phyloP scores from a whole-genome alignment of 2,329 filamentous ascomycete species.

The Apiospora pterosperma region DNA sequence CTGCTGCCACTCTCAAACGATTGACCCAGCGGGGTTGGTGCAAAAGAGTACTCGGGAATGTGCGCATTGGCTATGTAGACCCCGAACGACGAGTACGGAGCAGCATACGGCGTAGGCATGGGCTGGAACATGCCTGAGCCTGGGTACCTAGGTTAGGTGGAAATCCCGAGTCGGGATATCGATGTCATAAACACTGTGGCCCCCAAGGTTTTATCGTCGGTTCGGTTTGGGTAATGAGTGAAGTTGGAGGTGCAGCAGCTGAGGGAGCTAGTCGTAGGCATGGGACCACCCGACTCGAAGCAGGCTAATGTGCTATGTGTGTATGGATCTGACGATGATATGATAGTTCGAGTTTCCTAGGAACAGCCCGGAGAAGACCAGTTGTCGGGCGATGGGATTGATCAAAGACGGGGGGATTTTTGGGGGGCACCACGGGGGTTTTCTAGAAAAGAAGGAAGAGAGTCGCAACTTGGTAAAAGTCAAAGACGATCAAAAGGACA shows the following conservation, averaged over 20 bases:
- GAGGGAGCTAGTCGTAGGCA: background rate
- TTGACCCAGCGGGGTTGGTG: constrained; percentile 24
- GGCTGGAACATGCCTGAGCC: constrained; percentile 51
- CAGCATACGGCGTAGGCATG: constrained; percentile 46
- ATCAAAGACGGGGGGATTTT: background rate
- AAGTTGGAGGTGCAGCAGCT: background rate
- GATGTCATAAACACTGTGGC: background rate
- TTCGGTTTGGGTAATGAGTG: background rate
- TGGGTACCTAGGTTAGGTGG: background rate
- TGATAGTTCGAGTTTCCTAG: background rate
- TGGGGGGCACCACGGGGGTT: background rate
- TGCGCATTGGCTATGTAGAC: constrained; percentile 26
- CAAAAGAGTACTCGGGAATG: constrained; percentile 25
- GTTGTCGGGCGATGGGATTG: background rate
- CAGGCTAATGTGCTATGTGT: background rate
- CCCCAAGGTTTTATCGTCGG: background rate
- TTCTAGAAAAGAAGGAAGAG: background rate
- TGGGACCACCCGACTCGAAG: background rate
- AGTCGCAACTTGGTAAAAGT: background rate
- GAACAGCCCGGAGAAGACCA: background rate
- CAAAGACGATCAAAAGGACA: background rate
- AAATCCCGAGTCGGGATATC: background rate
- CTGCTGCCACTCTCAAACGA: constrained; percentile 17
- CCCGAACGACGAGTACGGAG: constrained; percentile 39
- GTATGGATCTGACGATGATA: background rate